Base-by-base conservation (phyloP, 1,284 basidiomycete genomes). In the Papiliotrema laurentii region DNA sequence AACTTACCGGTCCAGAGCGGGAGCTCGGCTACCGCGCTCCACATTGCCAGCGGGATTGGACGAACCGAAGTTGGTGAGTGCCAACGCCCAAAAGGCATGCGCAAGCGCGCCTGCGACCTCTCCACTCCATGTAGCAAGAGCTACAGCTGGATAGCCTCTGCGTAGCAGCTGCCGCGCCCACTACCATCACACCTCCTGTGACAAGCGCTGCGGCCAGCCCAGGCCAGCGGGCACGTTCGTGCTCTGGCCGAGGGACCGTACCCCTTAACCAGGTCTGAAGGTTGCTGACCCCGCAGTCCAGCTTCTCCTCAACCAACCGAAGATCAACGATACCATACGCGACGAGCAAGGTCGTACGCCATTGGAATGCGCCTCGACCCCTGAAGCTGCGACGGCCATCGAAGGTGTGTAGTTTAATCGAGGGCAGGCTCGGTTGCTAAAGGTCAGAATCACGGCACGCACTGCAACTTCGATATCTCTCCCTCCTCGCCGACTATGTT, bases 1-100 rank as follows among this genome's bases (percentile, higher is more conserved):
- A 70, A 70, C 45, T 43, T 66, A 10, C 60, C 63, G 0, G 51
- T 88, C 50, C 82, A 84, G 0, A 78, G 81, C 0, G 81, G 79
- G 2, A 84, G 85, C 0, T 83, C 84, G 2, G 87, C 85, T 5
- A 92, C 91, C 0, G 79, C 92, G 0, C 78, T 97, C 0, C 93
- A 97, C 68, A 80, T 97, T 9, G 91, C 92, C 0, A 83, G 87
- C 0, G 83, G 85, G 1, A 78, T 92, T 1, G 87, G 87, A 4
- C 79, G 93, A 31, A 74, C 79, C 2, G 93, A 97, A 52, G 81
- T 89, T 9, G 84, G 78, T 54, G 54, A 63, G 50, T 58, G 64
- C 18, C 33, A n/a, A n/a, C n/a, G n/a, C n/a, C n/a, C n/a, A n/a
- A n/a, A n/a, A n/a, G n/a, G n/a, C n/a, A n/a, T n/a, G n/a, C n/a